Evolutionary conservation across 768 basidiomycete species (phyloP).

Genomic region (Lactarius sanguifluus): DNA sequence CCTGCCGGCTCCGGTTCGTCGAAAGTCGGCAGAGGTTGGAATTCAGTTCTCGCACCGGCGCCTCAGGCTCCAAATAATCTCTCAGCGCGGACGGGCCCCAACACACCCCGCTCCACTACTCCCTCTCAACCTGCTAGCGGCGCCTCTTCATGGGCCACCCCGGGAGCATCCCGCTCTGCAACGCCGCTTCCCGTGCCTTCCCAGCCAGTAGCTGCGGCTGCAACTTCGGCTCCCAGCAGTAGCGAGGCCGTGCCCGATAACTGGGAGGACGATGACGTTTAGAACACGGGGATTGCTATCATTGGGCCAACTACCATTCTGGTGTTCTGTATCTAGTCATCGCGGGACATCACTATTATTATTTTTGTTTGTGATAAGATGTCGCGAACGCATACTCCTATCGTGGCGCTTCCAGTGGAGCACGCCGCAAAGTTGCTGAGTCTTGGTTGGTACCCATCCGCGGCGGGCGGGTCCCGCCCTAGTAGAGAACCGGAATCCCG

Average conservation of each 20-base stretch:
- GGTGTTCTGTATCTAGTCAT: conserved; percentile 1
- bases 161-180: conserved; percentile 11
- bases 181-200: conserved; percentile 16
- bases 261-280: conserved; percentile 59
- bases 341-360: background rate
- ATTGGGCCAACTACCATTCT: background rate
- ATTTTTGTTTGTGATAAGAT: background rate
- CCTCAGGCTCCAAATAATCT: conserved; percentile 5
- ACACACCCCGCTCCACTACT: conserved; percentile 20
- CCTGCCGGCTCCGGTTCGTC: conserved; percentile 12
- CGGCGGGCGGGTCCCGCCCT: too few relatives aligned
- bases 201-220: background rate
- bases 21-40: conserved; percentile 36
- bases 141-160: background rate
- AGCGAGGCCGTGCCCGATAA: conserved; percentile 45
- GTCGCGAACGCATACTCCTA: background rate
- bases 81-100: background rate
- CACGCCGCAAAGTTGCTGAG: too few relatives aligned
- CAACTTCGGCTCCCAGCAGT: background rate
- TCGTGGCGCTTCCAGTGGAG: too few relatives aligned
- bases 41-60: conserved; percentile 35
- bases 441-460: too few relatives aligned
- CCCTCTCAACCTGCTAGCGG: conserved; percentile 11
- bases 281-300: conserved; percentile 11
- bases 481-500: too few relatives aligned